Percentiles rank a stretch among this genome's conserved stretches.
phyloP scores from a whole-genome alignment of 2,329 filamentous ascomycete genomes.

The Podosphaera xanthii region DNA sequence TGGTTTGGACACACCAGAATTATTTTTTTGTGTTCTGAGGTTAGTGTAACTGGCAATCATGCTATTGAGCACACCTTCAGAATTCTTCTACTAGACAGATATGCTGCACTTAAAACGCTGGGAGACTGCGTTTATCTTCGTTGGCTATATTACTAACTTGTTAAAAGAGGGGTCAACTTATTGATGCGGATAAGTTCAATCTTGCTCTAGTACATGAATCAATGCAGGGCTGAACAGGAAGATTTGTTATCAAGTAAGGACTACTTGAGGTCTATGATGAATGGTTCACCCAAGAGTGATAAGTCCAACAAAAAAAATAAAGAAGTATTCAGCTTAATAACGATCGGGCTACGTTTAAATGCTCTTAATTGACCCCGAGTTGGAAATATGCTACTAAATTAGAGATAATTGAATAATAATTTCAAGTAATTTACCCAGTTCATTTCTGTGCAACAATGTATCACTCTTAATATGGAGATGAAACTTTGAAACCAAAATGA shows the following conservation, averaged over 20 bases:
- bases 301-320: neutral
- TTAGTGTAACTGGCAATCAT: slow-evolving; percentile 9
- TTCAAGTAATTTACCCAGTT: neutral
- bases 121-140: slow-evolving; percentile 10
- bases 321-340: neutral
- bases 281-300: neutral
- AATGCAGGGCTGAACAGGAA: slow-evolving; percentile 6
- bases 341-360: neutral
- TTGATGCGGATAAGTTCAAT: slow-evolving; percentile 11
- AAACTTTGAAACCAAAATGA: neutral
- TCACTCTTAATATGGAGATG: neutral
- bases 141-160: slow-evolving; percentile 8
- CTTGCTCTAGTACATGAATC: slow-evolving; percentile 12
- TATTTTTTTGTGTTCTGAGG: slow-evolving; percentile 27
- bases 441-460: neutral
- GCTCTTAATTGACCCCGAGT: neutral
- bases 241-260: slow-evolving; percentile 15
- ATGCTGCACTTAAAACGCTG: neutral
- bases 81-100: neutral
- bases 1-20: slow-evolving; percentile 39
- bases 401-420: neutral
- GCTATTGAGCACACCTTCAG: neutral
- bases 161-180: slow-evolving; percentile 7
- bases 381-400: neutral
- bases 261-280: neutral